Evolutionary conservation across 768 basidiomycete species (phyloP).

Genomic region (Coprinopsis marcescibilis): DNA sequence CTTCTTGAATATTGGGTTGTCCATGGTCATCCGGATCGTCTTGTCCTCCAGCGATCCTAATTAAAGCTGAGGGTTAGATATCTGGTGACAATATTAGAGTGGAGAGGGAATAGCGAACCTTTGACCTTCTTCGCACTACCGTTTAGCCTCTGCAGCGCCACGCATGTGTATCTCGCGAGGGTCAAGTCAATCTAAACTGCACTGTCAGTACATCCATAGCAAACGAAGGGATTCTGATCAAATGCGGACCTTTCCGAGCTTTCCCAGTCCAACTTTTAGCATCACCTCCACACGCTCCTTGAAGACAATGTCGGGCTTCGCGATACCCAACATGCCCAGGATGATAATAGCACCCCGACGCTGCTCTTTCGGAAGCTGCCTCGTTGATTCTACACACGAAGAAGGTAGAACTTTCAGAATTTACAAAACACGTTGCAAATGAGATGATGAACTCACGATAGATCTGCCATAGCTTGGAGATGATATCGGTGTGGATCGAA

Average conservation of each 20-base stretch:
- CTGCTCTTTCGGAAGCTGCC: conserved; percentile 73
- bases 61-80: conserved; percentile 1
- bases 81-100: background rate
- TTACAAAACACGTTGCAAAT: background rate
- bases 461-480: conserved; percentile 91
- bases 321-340: conserved; percentile 93
- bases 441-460: conserved; percentile 59
- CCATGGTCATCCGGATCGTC: conserved; percentile 81
- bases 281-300: conserved; percentile 77
- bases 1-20: conserved; percentile 77
- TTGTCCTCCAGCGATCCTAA: conserved; percentile 85
- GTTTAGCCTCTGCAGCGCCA: conserved; percentile 86
- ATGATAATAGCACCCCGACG: conserved; percentile 94
- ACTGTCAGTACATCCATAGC: background rate
- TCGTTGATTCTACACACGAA: conserved; percentile 57
- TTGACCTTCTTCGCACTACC: conserved; percentile 98
- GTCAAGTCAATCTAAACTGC: conserved; percentile 69
- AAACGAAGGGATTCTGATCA: too few relatives aligned
- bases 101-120: too few relatives aligned
- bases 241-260: conserved; percentile 64
- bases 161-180: conserved; percentile 89
- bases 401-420: background rate
- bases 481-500: conserved; percentile 77
- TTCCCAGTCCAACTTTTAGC: conserved; percentile 82
- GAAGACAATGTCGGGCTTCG: conserved; percentile 63